These are phyloP conservation scores for Salix viminalis DNA, from an alignment of 345 rosid genomes.

Conservation along the genomic window DNA sequence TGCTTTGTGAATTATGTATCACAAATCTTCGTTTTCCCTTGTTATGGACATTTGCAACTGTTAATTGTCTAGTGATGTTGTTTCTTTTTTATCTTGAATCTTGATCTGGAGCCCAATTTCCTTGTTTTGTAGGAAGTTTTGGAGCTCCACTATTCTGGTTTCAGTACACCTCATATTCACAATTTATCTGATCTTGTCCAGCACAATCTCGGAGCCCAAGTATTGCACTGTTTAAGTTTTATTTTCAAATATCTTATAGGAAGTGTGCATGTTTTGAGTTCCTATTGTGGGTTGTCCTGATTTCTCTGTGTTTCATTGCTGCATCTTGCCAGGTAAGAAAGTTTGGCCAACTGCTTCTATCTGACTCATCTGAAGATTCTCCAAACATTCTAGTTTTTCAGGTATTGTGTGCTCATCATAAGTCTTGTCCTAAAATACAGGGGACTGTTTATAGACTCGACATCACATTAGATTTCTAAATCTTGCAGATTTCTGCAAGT, in stretches of 20 bases:
- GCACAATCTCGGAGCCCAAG: slow-evolving; percentile 56
- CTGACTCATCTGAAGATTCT: slow-evolving; percentile 54
- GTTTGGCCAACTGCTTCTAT: slow-evolving; percentile 50
- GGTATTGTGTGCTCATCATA: slow-evolving; percentile 32
- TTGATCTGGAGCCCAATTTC: slow-evolving; percentile 21
- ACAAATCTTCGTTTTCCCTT: no score
- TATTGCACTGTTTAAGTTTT: slow-evolving; percentile 24
- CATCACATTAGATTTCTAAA: slow-evolving; percentile 13
- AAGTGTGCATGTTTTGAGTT: not conserved
- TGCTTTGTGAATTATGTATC: no score
- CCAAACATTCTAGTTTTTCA: slow-evolving; percentile 72
- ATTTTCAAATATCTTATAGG: slow-evolving; percentile 3
- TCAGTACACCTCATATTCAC: slow-evolving; percentile 74
- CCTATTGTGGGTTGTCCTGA: not conserved
- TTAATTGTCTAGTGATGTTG: not conserved
- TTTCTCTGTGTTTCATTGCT: not conserved
- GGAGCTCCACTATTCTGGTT: slow-evolving; percentile 77
- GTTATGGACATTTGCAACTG: not conserved
- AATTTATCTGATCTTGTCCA: slow-evolving; percentile 76
- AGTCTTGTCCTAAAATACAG: not conserved
- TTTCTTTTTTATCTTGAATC: slow-evolving; percentile 5
- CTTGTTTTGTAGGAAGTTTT: slow-evolving; percentile 42
- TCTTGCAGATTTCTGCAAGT: slow-evolving; percentile 59
- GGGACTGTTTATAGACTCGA: not conserved
- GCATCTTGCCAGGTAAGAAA: slow-evolving; percentile 38